Base-by-base conservation (phyloP, 371 early-diverging fungal genomes). In the Fennellomyces sp. region DNA sequence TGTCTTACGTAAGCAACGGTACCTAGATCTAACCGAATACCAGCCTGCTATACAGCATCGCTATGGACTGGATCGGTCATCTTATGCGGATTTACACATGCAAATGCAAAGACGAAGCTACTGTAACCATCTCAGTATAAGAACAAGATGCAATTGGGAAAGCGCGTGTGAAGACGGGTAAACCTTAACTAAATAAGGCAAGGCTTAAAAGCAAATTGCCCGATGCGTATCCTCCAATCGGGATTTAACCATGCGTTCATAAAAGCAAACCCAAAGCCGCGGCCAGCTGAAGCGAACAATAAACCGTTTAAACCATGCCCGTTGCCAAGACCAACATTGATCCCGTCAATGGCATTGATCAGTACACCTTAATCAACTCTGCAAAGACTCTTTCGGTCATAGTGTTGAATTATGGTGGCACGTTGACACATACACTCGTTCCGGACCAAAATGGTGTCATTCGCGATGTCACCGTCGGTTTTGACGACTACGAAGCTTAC, bases 311-410 rank as follows among this genome's bases (percentile, higher is more conserved):
- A 33, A 52, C 30, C 10, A 73, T 73, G 74, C 64, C 74, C 54
- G 70, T 73, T 27, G 58, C 61, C 5, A 66, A 73, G 41, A 52
- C 65, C 15, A 58, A 26, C 33, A 53, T 80, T 26, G 65, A 74
- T 41, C 51, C 70, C 41, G 52, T 56, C 12, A 45, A 33, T 21
- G 73, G 66, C 26, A 57, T 81, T 35, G 75, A 74, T 29, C 76
- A 78, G 63, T 81, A 81, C 47, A 76, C 77, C 8, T 58, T 81
- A 42, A 76, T 76, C 47, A 81, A 81, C 23, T 63, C 66, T 13
- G 64, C 61, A 19, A 73, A 73, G 55, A 78, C 78, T 0, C 58
- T 81, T 47, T 72, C 77, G 5, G 78, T 78, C 48, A 81, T 78
- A 72, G 60, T 81, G 4, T 56, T 81, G 38, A 78, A 74, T 48